These are phyloP conservation scores for Pythium brachiatum DNA, from an alignment of 352 stramenopile species.

Conservation along the genomic window DNA sequence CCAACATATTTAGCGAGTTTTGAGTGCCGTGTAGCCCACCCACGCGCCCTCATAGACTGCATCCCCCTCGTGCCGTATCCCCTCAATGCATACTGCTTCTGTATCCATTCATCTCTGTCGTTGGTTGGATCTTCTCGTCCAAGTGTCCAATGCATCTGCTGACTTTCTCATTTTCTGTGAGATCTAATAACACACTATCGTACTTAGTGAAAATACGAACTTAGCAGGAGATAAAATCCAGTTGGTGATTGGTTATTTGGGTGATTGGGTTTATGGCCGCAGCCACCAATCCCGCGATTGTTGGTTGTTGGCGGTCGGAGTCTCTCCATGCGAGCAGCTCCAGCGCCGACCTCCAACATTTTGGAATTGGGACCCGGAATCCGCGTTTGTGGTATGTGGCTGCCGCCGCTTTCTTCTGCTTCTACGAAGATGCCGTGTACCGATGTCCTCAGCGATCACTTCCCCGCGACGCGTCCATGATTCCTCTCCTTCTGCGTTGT, in stretches of 20 bases:
- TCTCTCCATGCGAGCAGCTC: neutral
- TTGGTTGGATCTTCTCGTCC: too few relatives aligned
- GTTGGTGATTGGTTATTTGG: neutral
- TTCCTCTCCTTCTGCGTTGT: neutral
- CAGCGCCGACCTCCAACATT: slow-evolving; percentile 30
- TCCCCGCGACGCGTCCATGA: neutral
- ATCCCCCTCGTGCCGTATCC: neutral
- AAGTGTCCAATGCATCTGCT: too few relatives aligned
- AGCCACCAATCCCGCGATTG: slow-evolving; percentile 16
- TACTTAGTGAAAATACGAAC: slow-evolving; percentile 6
- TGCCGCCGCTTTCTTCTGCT: neutral
- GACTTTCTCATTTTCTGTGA: slow-evolving; percentile 16
- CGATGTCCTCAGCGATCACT: slow-evolving; percentile 20
- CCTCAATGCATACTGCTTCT: neutral
- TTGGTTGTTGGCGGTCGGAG: slow-evolving; percentile 14
- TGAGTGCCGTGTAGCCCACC: slow-evolving; percentile 1
- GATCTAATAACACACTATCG: slow-evolving; percentile 7
- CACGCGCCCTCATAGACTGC: neutral
- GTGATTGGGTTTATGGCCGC: slow-evolving; percentile 18
- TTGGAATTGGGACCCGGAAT: slow-evolving; percentile 83
- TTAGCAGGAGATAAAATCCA: neutral
- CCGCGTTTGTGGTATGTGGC: slow-evolving; percentile 71
- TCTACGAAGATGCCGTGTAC: slow-evolving; percentile 9
- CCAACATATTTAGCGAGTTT: slow-evolving; percentile 65
- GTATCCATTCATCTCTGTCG: neutral